phyloP scores from a whole-genome alignment of 1,284 basidiomycete species.

The Exobasidium cylindrosporum region DNA sequence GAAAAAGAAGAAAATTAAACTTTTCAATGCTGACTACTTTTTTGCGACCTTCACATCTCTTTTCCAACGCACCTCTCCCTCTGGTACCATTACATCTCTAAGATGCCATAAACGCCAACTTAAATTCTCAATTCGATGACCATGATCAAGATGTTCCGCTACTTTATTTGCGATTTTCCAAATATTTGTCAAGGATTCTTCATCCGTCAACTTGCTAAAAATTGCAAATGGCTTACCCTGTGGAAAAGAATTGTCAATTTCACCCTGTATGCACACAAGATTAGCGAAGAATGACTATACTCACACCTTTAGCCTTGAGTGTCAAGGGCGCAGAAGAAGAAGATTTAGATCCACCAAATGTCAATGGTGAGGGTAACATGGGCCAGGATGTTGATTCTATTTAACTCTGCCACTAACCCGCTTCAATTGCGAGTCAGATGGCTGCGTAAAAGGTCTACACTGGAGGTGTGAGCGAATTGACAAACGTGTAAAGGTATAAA shows the following conservation, averaged over 20 bases:
- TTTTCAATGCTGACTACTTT: not conserved
- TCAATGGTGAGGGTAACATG: no score
- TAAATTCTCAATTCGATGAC: slow-evolving; percentile 44
- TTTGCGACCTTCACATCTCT: slow-evolving; percentile 21
- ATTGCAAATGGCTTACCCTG: slow-evolving; percentile 40
- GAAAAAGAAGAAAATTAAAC: no score
- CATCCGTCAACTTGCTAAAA: slow-evolving; percentile 38
- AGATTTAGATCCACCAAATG: no score
- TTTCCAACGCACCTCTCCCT: slow-evolving; percentile 29
- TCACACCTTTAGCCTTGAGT: slow-evolving; percentile 12
- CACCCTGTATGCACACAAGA: no score
- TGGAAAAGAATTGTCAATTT: not conserved
- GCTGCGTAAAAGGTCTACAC: no score
- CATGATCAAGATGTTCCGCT: slow-evolving; percentile 40
- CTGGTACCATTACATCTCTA: slow-evolving; percentile 33
- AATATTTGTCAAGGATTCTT: slow-evolving; percentile 31
- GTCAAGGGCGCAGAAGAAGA: not conserved
- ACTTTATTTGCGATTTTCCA: slow-evolving; percentile 40
- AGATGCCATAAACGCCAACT: slow-evolving; percentile 44
- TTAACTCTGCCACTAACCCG: no score
- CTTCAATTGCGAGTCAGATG: no score
- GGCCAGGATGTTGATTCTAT: no score
- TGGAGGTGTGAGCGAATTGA: no score
- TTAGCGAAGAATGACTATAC: no score
- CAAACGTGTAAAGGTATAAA: no score